A percentile compares a stretch with the other conserved stretches of the same genome.
These are phyloP conservation scores for Ophiocytium majus DNA, from an alignment of 352 stramenopile species.

Conservation along the genomic window DNA sequence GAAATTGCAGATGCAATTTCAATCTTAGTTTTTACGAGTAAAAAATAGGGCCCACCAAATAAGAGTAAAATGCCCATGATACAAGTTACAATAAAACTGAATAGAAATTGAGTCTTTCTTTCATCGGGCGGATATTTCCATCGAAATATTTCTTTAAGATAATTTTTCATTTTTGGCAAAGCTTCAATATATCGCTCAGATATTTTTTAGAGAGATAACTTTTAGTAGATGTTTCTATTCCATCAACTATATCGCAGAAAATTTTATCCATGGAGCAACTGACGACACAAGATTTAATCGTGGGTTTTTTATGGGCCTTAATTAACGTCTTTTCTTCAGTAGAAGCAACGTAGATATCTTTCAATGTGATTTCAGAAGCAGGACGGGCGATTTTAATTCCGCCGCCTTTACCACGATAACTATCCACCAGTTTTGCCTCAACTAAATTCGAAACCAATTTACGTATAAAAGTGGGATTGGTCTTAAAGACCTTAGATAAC, in stretches of 20 bases:
- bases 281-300: background rate
- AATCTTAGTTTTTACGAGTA: too few species aligned
- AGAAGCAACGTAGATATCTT: background rate
- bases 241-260: conserved; percentile 3
- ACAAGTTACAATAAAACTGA: too few species aligned
- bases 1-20: too few species aligned
- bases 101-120: too few species aligned
- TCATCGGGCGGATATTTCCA: too few species aligned
- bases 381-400: conserved; percentile 7
- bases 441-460: background rate
- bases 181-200: conserved; percentile 7
- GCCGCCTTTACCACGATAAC: conserved; percentile 10
- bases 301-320: background rate
- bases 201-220: background rate
- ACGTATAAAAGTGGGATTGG: background rate
- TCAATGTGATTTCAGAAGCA: background rate
- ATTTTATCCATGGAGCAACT: conserved; percentile 5
- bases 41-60: too few species aligned
- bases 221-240: background rate
- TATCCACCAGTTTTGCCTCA: conserved; percentile 10
- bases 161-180: too few species aligned
- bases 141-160: too few species aligned
- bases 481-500: background rate
- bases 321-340: background rate
- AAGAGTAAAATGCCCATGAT: too few species aligned